Evolutionary conservation across 2,329 filamentous ascomycete genomes (phyloP).

Genomic region (Trichoderma afroharzianum): DNA sequence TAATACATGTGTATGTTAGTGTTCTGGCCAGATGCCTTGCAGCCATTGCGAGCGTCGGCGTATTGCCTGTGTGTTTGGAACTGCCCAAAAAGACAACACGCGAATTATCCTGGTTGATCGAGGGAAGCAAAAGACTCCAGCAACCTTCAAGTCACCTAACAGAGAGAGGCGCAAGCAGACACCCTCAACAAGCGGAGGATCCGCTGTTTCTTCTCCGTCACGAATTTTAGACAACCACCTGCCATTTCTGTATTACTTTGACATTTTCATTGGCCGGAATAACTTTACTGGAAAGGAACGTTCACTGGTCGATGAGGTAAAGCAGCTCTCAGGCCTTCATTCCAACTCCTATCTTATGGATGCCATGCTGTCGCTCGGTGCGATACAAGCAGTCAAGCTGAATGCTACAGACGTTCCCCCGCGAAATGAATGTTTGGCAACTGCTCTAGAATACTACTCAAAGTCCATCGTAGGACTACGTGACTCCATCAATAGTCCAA

Average conservation of each 20-base stretch:
- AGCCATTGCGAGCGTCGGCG: constrained; percentile 28
- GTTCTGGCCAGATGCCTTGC: constrained; percentile 33
- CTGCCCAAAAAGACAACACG: not conserved
- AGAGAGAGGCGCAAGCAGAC: not conserved
- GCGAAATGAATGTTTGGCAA: not conserved
- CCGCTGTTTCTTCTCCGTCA: not conserved
- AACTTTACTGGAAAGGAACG: constrained; percentile 24
- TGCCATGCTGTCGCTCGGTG: constrained; percentile 31
- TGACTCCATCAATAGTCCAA: constrained; percentile 16
- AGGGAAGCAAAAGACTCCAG: constrained; percentile 16
- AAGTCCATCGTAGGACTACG: constrained; percentile 27
- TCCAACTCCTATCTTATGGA: constrained; percentile 24
- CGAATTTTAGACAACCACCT: constrained; percentile 19
- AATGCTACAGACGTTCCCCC: not conserved
- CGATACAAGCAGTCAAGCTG: constrained; percentile 29
- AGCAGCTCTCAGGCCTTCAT: constrained; percentile 21
- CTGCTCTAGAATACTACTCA: constrained; percentile 27
- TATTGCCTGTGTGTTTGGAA: constrained; percentile 24
- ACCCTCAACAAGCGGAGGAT: not conserved
- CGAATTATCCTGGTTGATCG: constrained; percentile 25
- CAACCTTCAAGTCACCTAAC: not conserved
- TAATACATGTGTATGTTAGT: constrained; percentile 23
- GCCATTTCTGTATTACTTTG: constrained; percentile 30
- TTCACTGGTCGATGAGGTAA: constrained; percentile 22
- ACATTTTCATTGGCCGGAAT: constrained; percentile 28